phyloP scores from a whole-genome alignment of 2,329 filamentous ascomycete genomes.

The Fusarium liriodendri region DNA sequence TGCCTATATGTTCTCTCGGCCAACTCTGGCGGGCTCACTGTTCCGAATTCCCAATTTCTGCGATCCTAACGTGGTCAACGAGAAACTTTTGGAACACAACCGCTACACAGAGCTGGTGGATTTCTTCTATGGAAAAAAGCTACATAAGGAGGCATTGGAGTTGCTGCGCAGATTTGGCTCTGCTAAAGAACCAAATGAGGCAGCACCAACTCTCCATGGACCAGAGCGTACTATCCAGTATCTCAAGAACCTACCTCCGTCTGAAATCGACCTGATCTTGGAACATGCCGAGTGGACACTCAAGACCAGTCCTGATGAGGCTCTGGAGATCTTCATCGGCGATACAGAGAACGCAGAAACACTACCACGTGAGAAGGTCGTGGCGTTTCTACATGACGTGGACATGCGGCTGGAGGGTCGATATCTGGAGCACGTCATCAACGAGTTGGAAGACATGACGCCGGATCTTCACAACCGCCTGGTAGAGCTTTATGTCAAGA shows the following conservation, averaged over 20 bases:
- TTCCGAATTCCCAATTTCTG: constrained; percentile 98
- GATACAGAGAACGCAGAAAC: constrained; percentile 96
- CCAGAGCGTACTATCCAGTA: constrained; percentile 88
- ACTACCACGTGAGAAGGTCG: constrained; percentile 80
- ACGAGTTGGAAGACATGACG: constrained; percentile 84
- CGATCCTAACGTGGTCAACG: constrained; percentile 93
- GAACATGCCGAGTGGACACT: constrained; percentile 94
- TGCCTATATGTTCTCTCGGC: constrained; percentile 92
- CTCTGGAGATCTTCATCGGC: constrained; percentile 92
- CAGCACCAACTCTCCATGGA: constrained; percentile 73
- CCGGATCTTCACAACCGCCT: constrained; percentile 90
- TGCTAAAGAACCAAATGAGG: constrained; percentile 61
- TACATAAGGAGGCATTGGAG: constrained; percentile 88
- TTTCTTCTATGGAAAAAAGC: constrained; percentile 94
- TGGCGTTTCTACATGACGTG: constrained; percentile 78
- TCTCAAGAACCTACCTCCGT: constrained; percentile 87
- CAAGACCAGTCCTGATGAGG: constrained; percentile 75
- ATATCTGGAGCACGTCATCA: constrained; percentile 92
- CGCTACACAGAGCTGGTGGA: constrained; percentile 96
- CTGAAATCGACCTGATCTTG: constrained; percentile 89
- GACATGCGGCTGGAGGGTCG: constrained; percentile 77
- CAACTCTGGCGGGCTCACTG: constrained; percentile 85
- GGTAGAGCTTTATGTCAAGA: constrained; percentile 75
- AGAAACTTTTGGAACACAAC: constrained; percentile 87
- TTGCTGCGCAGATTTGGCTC: constrained; percentile 85